Conservation (phyloP, 2,329 filamentous ascomycete genomes). For the Cadophora malorum region DNA sequence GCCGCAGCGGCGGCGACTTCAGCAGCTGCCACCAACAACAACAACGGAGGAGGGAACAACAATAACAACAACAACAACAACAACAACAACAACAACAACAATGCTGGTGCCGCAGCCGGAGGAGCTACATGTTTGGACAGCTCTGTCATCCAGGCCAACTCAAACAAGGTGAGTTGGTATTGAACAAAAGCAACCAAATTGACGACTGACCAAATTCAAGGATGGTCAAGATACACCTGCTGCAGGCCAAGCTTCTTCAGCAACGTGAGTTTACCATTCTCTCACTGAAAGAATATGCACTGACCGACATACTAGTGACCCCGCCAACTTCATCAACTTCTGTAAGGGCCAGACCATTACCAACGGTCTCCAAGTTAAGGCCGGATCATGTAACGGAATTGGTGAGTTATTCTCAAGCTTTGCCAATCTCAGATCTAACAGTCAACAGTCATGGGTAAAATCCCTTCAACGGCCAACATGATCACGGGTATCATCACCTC, state of each 20-base stretch:
- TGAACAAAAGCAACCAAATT: not conserved
- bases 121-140: constrained; percentile 49
- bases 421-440: not conserved
- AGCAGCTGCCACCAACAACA: not conserved
- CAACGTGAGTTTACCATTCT: constrained; percentile 40
- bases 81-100: constrained; percentile 10
- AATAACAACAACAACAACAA: constrained; percentile 20
- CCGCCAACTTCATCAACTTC: constrained; percentile 42
- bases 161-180: constrained; percentile 27
- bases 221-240: constrained; percentile 54
- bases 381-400: constrained; percentile 63
- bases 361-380: constrained; percentile 62
- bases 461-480: constrained; percentile 44
- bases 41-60: not conserved
- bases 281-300: constrained; percentile 12
- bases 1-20: not conserved
- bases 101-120: constrained; percentile 29
- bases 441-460: constrained; percentile 44
- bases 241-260: constrained; percentile 40
- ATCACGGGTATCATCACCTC: constrained; percentile 43
- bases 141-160: constrained; percentile 34
- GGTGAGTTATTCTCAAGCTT: constrained; percentile 17
- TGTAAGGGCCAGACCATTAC: constrained; percentile 52
- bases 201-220: not conserved
- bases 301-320: constrained; percentile 53